phyloP scores from a whole-genome alignment of 371 early-diverging fungal genomes.

The Haplosporangium sp. region DNA sequence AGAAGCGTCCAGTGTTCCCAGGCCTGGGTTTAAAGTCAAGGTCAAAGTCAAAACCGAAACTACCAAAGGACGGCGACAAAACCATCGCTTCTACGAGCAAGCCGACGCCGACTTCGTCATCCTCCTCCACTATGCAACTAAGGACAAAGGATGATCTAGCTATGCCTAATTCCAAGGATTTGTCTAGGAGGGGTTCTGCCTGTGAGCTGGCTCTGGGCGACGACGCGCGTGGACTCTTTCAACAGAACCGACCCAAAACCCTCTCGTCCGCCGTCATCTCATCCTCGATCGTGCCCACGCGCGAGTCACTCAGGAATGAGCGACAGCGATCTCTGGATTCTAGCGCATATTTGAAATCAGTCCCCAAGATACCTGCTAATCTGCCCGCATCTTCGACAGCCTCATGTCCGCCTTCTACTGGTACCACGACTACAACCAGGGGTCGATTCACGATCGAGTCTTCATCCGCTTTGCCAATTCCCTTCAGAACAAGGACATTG shows the following conservation, averaged over 20 bases:
- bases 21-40: slow-evolving; percentile 6
- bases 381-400: neutral
- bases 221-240: slow-evolving; percentile 40
- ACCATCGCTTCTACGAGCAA: neutral
- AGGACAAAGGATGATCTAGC: neutral
- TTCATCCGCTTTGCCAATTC: slow-evolving; percentile 7
- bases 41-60: neutral
- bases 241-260: slow-evolving; percentile 45
- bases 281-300: slow-evolving; percentile 29
- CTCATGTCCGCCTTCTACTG: slow-evolving; percentile 2
- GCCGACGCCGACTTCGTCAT: neutral
- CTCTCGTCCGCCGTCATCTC: slow-evolving; percentile 35
- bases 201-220: slow-evolving; percentile 45
- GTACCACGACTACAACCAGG: slow-evolving; percentile 32
- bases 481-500: slow-evolving; percentile 36
- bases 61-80: neutral
- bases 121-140: neutral
- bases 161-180: neutral
- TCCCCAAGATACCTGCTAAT: neutral
- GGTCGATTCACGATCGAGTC: slow-evolving; percentile 54
- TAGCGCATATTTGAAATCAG: neutral
- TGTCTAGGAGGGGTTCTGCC: slow-evolving; percentile 28
- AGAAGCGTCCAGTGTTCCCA: slow-evolving; percentile 5
- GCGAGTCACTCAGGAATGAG: slow-evolving; percentile 11
- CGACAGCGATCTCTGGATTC: slow-evolving; percentile 20